Evolutionary conservation across 345 rosid genomes (phyloP).

Genomic region (Salix brachista): DNA sequence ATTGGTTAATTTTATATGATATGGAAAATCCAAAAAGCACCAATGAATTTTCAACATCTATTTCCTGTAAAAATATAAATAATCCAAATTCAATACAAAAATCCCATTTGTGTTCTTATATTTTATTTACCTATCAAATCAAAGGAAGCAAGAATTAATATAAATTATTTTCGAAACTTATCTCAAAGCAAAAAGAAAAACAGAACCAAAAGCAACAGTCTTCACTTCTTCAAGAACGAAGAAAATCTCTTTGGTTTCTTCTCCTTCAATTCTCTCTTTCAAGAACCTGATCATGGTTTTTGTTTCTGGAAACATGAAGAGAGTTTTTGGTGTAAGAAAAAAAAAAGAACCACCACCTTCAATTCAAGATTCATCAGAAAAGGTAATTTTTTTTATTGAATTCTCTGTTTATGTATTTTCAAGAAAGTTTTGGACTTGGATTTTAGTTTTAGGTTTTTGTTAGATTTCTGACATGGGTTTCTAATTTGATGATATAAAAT

Average conservation of each 20-base stretch:
- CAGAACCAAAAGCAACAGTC: background rate
- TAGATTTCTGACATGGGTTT: background rate
- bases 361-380: conserved; percentile 72
- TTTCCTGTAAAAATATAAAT: too few relatives aligned
- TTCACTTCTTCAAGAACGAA: background rate
- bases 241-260: background rate
- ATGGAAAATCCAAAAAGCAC: too few relatives aligned
- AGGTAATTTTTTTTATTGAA: conserved; percentile 37
- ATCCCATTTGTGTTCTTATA: too few relatives aligned
- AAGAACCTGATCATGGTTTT: background rate
- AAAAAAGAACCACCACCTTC: conserved; percentile 95
- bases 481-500: background rate
- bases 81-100: too few relatives aligned
- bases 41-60: too few relatives aligned
- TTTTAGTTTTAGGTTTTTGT: background rate
- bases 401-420: background rate
- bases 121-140: too few relatives aligned
- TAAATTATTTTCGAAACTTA: too few relatives aligned
- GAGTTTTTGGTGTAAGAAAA: conserved; percentile 82
- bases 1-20: too few relatives aligned
- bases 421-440: background rate
- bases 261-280: background rate
- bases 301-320: conserved; percentile 46
- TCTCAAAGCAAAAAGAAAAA: background rate
- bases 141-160: too few relatives aligned